Evolutionary conservation across 352 stramenopile species (phyloP).

Genomic region (Pythium aristosporum): DNA sequence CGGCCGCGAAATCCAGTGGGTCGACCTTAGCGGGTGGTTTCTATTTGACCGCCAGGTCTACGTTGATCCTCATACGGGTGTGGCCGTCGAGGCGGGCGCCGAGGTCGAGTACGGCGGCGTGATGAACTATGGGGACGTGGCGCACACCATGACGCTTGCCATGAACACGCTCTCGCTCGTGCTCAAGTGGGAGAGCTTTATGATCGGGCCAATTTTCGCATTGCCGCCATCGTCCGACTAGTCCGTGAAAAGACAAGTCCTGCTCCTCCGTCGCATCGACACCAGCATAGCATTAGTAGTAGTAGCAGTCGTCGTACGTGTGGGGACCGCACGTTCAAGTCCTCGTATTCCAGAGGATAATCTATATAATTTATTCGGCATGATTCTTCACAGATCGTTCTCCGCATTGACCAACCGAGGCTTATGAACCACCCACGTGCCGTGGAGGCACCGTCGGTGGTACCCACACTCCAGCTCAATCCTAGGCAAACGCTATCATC

Average conservation of each 20-base stretch:
- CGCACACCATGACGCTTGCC: constrained; percentile 44
- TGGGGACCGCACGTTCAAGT: too few species aligned
- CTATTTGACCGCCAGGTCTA: constrained; percentile 53
- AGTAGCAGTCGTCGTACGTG: too few species aligned
- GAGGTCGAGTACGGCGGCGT: constrained; percentile 69
- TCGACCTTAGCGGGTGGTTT: constrained; percentile 70
- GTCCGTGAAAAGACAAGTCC: too few species aligned
- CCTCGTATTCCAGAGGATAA: not conserved
- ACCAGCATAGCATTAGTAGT: too few species aligned
- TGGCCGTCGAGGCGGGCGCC: constrained; percentile 41
- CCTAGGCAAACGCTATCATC: too few species aligned
- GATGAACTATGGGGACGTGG: constrained; percentile 56
- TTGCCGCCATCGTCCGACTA: constrained; percentile 29
- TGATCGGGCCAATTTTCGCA: constrained; percentile 56
- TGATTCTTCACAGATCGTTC: not conserved
- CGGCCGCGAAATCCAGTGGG: constrained; percentile 57
- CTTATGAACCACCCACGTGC: not conserved
- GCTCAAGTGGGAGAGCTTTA: constrained; percentile 64
- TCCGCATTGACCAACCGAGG: not conserved
- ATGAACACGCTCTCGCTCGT: constrained; percentile 71
- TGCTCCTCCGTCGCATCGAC: too few species aligned
- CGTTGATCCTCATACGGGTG: constrained; percentile 22
- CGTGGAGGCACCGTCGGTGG: too few species aligned
- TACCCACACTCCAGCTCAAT: too few species aligned
- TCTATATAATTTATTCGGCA: constrained; percentile 29